Conservation (phyloP, 2,329 filamentous ascomycete genomes). For the Epichloe sp. region DNA sequence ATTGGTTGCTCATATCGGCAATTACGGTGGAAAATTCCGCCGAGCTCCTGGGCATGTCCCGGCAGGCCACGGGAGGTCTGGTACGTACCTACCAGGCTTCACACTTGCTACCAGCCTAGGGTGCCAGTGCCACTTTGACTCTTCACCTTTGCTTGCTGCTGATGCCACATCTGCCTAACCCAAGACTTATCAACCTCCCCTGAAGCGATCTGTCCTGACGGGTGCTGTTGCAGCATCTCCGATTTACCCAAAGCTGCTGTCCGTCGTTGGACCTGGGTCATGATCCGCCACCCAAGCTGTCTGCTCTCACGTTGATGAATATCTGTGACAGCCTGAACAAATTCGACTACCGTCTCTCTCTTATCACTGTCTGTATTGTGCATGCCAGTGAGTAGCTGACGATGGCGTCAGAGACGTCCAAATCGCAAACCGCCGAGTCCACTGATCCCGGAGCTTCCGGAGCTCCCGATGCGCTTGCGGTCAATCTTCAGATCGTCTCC, state of each 20-base stretch:
- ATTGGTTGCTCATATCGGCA: neutral
- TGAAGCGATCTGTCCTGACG: neutral
- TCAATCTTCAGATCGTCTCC: conserved; percentile 47
- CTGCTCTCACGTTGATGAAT: neutral
- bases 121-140: neutral
- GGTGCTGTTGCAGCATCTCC: neutral
- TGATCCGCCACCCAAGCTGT: neutral
- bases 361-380: neutral
- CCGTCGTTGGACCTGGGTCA: neutral
- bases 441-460: conserved; percentile 11
- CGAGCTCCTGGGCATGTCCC: neutral
- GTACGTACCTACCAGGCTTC: neutral
- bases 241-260: neutral
- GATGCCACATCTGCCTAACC: conserved; percentile 1
- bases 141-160: neutral
- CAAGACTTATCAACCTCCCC: neutral
- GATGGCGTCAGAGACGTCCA: conserved; percentile 27
- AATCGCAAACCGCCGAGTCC: conserved; percentile 13
- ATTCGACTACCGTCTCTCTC: neutral
- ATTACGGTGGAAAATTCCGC: neutral
- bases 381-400: conserved; percentile 3
- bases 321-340: neutral
- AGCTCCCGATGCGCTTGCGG: conserved; percentile 22
- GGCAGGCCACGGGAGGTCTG: neutral
- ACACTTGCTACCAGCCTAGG: no score